phyloP scores from a whole-genome alignment of 2,329 filamentous ascomycete species.

The Pyrenophora tritici-repentis region DNA sequence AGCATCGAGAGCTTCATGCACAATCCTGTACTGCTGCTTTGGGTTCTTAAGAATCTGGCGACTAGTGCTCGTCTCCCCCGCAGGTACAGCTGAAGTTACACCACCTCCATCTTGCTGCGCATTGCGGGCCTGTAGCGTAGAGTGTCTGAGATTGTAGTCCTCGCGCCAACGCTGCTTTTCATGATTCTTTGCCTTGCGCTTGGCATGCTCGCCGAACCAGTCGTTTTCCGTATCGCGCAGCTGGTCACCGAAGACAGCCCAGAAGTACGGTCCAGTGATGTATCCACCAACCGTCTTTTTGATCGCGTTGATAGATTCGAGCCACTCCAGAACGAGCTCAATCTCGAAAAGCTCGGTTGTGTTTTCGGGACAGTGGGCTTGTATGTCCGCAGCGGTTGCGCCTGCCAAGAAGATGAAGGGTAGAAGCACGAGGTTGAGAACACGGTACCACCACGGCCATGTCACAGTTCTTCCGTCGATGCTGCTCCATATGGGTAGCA shows the following conservation, averaged over 20 bases:
- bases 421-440: constrained; percentile 67
- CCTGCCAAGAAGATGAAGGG: constrained; percentile 66
- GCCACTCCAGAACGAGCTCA: constrained; percentile 40
- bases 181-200: constrained; percentile 27
- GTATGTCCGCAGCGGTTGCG: constrained; percentile 58
- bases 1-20: constrained; percentile 14
- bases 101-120: not conserved
- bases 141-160: constrained; percentile 27
- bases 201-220: constrained; percentile 39
- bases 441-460: constrained; percentile 65
- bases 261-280: constrained; percentile 28
- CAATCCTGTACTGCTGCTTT: constrained; percentile 28
- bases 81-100: not conserved
- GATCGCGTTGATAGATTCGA: constrained; percentile 31
- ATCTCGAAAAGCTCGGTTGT: constrained; percentile 42
- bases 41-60: constrained; percentile 24
- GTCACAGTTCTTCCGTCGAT: constrained; percentile 65
- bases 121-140: constrained; percentile 12
- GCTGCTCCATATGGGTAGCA: constrained; percentile 73
- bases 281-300: constrained; percentile 28
- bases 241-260: constrained; percentile 42
- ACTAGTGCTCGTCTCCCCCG: constrained; percentile 1
- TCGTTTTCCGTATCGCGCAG: constrained; percentile 35
- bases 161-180: constrained; percentile 31
- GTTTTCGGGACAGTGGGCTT: constrained; percentile 43